A percentile compares a stretch with the other conserved stretches of the same genome.
Evolutionary conservation across 2,329 filamentous ascomycete species (phyloP).

Genomic region (Metarhizium sp.): DNA sequence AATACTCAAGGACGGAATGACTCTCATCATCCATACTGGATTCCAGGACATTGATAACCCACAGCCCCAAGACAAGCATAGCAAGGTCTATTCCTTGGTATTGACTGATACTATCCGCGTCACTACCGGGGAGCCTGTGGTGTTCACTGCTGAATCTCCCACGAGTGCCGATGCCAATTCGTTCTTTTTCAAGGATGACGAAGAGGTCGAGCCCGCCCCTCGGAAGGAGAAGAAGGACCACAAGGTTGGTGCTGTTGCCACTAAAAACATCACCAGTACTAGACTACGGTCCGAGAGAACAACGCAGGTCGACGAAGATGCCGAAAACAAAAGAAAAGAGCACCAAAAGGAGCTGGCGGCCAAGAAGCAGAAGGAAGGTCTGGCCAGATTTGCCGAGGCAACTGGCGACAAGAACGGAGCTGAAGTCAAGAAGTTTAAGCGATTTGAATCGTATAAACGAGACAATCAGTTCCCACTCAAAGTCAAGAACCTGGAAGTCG

Average conservation of each 20-base stretch:
- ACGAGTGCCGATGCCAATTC: constrained; percentile 89
- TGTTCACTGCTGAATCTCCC: constrained; percentile 90
- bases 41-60: constrained; percentile 85
- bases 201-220: constrained; percentile 75
- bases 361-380: constrained; percentile 85
- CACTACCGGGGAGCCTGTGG: constrained; percentile 63
- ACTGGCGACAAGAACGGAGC: constrained; percentile 77
- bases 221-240: constrained; percentile 85
- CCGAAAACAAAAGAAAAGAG: constrained; percentile 75
- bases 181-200: constrained; percentile 98
- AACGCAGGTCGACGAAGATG: constrained; percentile 82
- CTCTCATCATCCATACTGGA: constrained; percentile 79
- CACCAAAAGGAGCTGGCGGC: constrained; percentile 83
- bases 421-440: constrained; percentile 98
- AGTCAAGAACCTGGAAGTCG: constrained; percentile 77
- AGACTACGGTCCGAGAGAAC: constrained; percentile 83
- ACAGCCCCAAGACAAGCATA: constrained; percentile 80
- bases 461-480: constrained; percentile 84
- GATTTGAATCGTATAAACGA: constrained; percentile 97
- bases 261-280: constrained; percentile 91
- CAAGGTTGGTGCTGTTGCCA: constrained; percentile 76
- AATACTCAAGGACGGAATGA: constrained; percentile 92
- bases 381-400: constrained; percentile 77
- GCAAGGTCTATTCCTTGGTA: constrained; percentile 79
- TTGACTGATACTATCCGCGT: constrained; percentile 92